Base-by-base conservation (phyloP, 495 filamentous ascomycete species). In the Aspergillus avenaceus region DNA sequence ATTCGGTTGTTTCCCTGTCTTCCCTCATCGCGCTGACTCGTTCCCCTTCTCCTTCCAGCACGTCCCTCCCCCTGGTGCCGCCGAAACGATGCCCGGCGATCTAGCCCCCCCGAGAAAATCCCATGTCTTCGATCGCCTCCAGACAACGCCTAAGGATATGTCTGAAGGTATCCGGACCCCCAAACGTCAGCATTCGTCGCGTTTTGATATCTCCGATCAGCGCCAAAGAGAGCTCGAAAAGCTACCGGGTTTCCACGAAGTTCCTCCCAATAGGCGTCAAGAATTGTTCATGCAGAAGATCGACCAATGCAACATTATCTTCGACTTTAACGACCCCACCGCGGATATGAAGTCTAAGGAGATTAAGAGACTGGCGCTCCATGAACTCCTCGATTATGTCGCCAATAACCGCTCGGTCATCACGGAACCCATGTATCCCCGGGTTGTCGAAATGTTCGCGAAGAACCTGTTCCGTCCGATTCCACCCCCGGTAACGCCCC, bases 281-380 rank as follows among this genome's bases (percentile, higher is more conserved):
- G 93, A 97, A 36, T 80, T 99, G 14, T 99, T 99, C 73, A 96
- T 99, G 92, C 91, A 97, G 67, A 99, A 99, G 79, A 95, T 99
- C 61, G 93, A 97, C 62, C 93, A 99, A 69, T 99, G 93, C 76
- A 99, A 99, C 63, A 95, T 99, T 70, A 99, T 99, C 58, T 99
- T 99, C 61, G 93, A 99, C 69, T 99, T 99, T 74, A 99, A 97
- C 68, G 93, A 99, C 63, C 90, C 95, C 31, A 95, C 89, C 52
- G 91, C 85, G 45, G 93, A 99, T 60, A 97, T 97, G 92, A 97
- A 97, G 67, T 95, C 92, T n/a, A 99, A 99, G 69, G 93, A 99
- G 71, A 97, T 99, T 77, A 99, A 99, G 78, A 83, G 93, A 58
- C 72, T 99, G 61, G 95, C 93, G 40, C 81, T 99, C 34, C 93